Base-by-base conservation (phyloP, 2,329 filamentous ascomycete genomes). In the Endothia cerciana region DNA sequence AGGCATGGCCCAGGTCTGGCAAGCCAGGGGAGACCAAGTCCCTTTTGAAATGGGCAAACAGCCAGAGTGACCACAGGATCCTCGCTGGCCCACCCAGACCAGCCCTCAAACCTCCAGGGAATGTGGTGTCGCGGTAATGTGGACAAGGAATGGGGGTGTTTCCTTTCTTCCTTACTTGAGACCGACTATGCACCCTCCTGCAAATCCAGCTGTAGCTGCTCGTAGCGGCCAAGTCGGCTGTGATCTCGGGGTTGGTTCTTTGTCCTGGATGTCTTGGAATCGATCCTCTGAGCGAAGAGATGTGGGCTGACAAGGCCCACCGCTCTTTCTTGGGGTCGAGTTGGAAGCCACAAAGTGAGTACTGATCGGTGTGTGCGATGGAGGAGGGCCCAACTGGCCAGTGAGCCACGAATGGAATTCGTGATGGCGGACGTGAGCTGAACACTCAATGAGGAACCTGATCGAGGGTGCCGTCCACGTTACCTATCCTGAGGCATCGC, bases 211-310 rank as follows among this genome's bases (percentile, higher is more conserved):
- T 71, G 73, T 74, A 72, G 74, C 76, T 74, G 73, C 70, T 62
- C 70, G 71, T 70, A 69, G 60, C 43, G 60, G 61, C 55, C 61
- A 59, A 63, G 68, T 69, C 65, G 66, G 68, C 72, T 71, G 72
- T 72, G 74, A 77, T 80, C 79, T 83, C 79, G 79, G 78, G 74
- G 76, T 75, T 74, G 72, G 70, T 74, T 75, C 81, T 83, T 84
- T 83, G 81, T 83, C 76, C 73, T 73, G 72, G 70, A 70, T 79
- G 77, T 81, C 80, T 82, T 78, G 80, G 79, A 82, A 80, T 81
- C 79, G 80, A 77, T 38, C 76, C 75, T 78, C 74, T 79, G 75
- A 74, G 74, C 74, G 73, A 65, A 76, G 74, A 77, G 74, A 68
- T 70, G 70, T 73, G 79, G 81, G 83, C 84, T 84, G 81, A 78